These are phyloP conservation scores for Verticillium dahliae DNA, from an alignment of 2,329 filamentous ascomycete species.

Conservation along the genomic window DNA sequence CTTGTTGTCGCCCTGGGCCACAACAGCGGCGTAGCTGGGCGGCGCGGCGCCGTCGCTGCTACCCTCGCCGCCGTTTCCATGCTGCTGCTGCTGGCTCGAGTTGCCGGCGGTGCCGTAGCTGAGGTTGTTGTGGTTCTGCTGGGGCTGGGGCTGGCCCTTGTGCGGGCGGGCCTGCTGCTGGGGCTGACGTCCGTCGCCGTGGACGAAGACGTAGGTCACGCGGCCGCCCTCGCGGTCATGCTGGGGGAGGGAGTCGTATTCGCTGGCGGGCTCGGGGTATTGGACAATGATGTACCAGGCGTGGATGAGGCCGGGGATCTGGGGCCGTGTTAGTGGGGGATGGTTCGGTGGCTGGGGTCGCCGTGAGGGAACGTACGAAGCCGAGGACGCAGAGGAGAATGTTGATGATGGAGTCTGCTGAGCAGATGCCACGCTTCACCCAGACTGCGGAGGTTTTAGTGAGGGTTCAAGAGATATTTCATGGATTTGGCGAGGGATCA, in stretches of 20 bases:
- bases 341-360: conserved; percentile 12
- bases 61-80: conserved; percentile 32
- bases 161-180: conserved; percentile 22
- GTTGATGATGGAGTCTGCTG: conserved; percentile 89
- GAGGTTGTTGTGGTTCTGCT: conserved; percentile 16
- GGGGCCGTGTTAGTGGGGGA: conserved; percentile 7
- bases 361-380: conserved; percentile 37
- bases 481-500: background rate
- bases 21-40: conserved; percentile 84
- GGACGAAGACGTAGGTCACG: conserved; percentile 75
- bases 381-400: conserved; percentile 78
- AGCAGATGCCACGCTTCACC: conserved; percentile 93
- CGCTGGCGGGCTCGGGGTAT: conserved; percentile 68
- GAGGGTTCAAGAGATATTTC: background rate
- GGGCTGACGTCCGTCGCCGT: conserved; percentile 30
- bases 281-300: conserved; percentile 97
- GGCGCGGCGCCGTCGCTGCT: conserved; percentile 49
- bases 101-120: conserved; percentile 15
- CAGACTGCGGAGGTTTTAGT: conserved; percentile 59
- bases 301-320: conserved; percentile 83
- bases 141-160: conserved; percentile 21
- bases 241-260: conserved; percentile 57
- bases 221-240: conserved; percentile 50
- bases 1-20: conserved; percentile 79
- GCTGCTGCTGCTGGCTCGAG: conserved; percentile 22